phyloP scores from a whole-genome alignment of 352 stramenopile species.

The Phytopythium chamaehyphon region DNA sequence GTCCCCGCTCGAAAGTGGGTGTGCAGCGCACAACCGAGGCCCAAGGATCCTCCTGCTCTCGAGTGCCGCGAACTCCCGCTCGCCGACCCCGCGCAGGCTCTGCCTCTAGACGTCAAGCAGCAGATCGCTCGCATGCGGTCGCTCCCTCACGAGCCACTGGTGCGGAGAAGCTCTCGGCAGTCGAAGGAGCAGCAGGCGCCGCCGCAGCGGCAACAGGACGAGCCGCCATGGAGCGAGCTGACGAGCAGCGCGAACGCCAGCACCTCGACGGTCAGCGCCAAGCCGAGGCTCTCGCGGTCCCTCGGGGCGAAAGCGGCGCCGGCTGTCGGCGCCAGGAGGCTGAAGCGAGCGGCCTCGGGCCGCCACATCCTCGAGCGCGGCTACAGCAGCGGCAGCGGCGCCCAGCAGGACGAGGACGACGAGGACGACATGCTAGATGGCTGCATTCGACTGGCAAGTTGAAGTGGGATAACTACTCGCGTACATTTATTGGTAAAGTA shows the following conservation, averaged over 20 bases:
- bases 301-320: background rate
- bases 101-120: constrained; percentile 43
- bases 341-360: background rate
- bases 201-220: background rate
- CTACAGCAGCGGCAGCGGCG: background rate
- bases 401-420: too few relatives aligned
- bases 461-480: too few relatives aligned
- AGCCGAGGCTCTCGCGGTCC: background rate
- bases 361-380: constrained; percentile 2
- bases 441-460: too few relatives aligned
- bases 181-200: background rate
- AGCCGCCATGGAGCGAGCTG: background rate
- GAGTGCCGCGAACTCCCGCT: constrained; percentile 57
- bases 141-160: constrained; percentile 45
- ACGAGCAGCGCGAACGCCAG: too few relatives aligned
- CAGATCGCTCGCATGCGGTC: constrained; percentile 36
- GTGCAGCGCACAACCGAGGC: constrained; percentile 29
- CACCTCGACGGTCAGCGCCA: too few relatives aligned
- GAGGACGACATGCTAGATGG: too few relatives aligned
- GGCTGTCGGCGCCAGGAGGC: background rate
- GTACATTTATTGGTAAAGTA: too few relatives aligned
- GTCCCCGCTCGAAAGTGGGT: constrained; percentile 60
- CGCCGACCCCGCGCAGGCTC: constrained; percentile 46
- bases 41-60: constrained; percentile 46
- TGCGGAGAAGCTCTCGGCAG: constrained; percentile 9